Percentiles rank a stretch among this genome's conserved stretches.
Conservation (phyloP, 106 monocot species). For the Alisma plantagoaquatica region DNA sequence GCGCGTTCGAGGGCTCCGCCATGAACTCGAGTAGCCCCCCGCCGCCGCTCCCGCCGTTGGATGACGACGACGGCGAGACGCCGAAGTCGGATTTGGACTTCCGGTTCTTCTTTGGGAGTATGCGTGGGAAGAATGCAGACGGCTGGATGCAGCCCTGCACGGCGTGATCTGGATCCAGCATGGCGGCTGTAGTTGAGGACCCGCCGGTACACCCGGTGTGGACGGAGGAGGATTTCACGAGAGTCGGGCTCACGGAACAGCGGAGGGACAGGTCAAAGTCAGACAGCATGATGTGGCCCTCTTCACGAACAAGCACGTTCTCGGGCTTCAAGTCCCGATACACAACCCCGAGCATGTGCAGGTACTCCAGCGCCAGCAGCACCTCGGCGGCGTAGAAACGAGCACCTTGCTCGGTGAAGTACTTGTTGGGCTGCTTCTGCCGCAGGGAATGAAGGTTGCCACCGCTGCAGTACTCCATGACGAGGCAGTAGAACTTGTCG, state of each 20-base stretch:
- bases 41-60: no score
- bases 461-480: constrained; percentile 25
- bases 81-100: constrained; percentile 25
- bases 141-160: constrained; percentile 25
- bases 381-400: constrained; percentile 20
- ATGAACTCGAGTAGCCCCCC: constrained; percentile 16
- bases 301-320: constrained; percentile 22
- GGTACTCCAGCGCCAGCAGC: constrained; percentile 22
- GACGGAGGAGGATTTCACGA: constrained; percentile 13
- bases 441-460: constrained; percentile 26
- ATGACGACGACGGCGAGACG: no score
- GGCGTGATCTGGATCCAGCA: neutral
- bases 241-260: constrained; percentile 19
- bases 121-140: constrained; percentile 14
- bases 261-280: constrained; percentile 90
- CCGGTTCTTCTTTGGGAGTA: constrained; percentile 21
- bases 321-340: constrained; percentile 26
- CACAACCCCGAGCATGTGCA: constrained; percentile 21
- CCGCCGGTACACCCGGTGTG: neutral
- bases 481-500: constrained; percentile 24
- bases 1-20: constrained; percentile 16
- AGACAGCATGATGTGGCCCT: constrained; percentile 95
- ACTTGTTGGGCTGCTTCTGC: constrained; percentile 17
- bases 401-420: constrained; percentile 20
- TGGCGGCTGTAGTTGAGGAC: no score